A percentile compares a stretch with the other conserved stretches of the same genome.
These are phyloP conservation scores for Fagopyrum esculentum DNA, from an alignment of 148 eudicot genomes.

Conservation along the genomic window DNA sequence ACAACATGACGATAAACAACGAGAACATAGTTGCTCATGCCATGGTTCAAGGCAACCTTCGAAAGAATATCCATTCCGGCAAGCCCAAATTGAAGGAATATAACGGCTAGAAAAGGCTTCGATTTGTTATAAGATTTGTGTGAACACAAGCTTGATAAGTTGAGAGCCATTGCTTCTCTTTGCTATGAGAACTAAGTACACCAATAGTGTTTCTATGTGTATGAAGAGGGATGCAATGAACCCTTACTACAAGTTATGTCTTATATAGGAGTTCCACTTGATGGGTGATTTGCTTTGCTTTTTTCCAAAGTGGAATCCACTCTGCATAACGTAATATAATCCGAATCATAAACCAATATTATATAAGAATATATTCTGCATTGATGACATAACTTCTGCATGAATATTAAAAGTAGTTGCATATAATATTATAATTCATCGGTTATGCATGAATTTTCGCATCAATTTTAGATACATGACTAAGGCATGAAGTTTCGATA, in stretches of 20 bases:
- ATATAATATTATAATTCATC: no score
- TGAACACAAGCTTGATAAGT: not conserved
- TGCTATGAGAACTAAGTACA: not conserved
- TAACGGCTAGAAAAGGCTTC: slow-evolving; percentile 61
- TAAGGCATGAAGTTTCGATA: no score
- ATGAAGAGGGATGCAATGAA: not conserved
- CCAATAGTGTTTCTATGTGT: not conserved
- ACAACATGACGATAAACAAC: slow-evolving; percentile 92
- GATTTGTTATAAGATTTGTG: slow-evolving; percentile 22
- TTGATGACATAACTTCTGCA: not conserved
- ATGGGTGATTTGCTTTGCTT: slow-evolving; percentile 7
- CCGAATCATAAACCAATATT: not conserved
- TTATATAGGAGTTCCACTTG: slow-evolving; percentile 6
- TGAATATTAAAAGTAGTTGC: no score
- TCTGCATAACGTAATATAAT: not conserved
- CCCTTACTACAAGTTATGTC: not conserved
- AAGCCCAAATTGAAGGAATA: slow-evolving; percentile 69
- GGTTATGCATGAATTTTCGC: no score
- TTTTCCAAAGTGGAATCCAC: slow-evolving; percentile 9
- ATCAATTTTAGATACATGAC: no score
- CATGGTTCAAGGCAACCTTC: slow-evolving; percentile 69
- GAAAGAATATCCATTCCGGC: slow-evolving; percentile 92
- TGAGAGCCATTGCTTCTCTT: not conserved
- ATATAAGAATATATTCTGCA: not conserved
- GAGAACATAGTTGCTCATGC: slow-evolving; percentile 91